Conservation (phyloP, 1,139 yeast genomes). For the Blastobotrys niveus region DNA sequence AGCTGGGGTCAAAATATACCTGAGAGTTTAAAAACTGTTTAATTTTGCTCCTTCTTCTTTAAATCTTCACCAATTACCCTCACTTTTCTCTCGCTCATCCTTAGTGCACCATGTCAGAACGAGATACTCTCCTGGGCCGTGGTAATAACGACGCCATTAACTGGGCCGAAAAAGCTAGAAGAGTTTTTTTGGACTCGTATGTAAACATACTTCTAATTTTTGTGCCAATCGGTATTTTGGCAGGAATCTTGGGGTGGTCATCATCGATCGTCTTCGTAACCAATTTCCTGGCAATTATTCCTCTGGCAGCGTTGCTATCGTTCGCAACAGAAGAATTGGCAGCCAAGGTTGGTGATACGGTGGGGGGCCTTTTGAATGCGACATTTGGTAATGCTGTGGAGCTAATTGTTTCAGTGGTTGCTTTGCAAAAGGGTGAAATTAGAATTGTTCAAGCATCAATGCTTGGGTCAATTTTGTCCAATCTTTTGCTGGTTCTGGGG, state of each 20-base stretch:
- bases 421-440: conserved; percentile 76
- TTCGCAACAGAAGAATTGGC: conserved; percentile 92
- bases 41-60: too few relatives aligned
- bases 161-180: conserved; percentile 18
- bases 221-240: conserved; percentile 80
- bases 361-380: conserved; percentile 91
- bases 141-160: background rate
- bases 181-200: conserved; percentile 43
- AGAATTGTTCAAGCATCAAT: conserved; percentile 92
- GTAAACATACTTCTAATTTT: conserved; percentile 71
- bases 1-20: too few relatives aligned
- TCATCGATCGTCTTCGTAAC: conserved; percentile 59
- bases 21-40: too few relatives aligned
- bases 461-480: conserved; percentile 90
- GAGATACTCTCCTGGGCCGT: conserved; percentile 3
- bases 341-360: conserved; percentile 69
- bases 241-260: conserved; percentile 56
- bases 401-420: conserved; percentile 87
- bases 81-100: background rate
- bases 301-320: conserved; percentile 83
- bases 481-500: conserved; percentile 84
- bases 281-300: conserved; percentile 86
- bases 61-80: too few relatives aligned
- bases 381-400: conserved; percentile 95
- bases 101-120: conserved; percentile 9